These are phyloP conservation scores for Neurospora intermedia DNA, from an alignment of 495 filamentous ascomycete genomes.

Conservation along the genomic window DNA sequence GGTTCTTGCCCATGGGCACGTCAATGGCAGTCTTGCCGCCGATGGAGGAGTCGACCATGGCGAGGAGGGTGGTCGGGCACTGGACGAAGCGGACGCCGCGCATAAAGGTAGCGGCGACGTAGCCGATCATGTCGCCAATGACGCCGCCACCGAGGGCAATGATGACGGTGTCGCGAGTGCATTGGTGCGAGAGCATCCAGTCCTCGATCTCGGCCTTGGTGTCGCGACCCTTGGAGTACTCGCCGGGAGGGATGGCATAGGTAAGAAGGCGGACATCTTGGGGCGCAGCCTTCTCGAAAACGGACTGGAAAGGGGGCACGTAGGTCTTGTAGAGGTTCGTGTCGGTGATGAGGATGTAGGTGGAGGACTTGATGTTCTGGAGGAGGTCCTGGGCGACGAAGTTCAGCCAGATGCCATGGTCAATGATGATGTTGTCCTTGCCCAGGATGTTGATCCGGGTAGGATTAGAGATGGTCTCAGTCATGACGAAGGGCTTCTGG, in stretches of 20 bases:
- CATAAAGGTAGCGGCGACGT: constrained; percentile 97
- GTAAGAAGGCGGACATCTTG: constrained; percentile 62
- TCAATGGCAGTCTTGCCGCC: constrained; percentile 98
- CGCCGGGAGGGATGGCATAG: constrained; percentile 81
- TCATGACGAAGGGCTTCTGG: neutral
- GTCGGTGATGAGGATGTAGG: constrained; percentile 93
- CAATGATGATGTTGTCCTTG: constrained; percentile 74
- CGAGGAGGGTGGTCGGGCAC: constrained; percentile 85
- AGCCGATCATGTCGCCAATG: constrained; percentile 95
- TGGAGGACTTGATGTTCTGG: constrained; percentile 65
- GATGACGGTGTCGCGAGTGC: constrained; percentile 87
- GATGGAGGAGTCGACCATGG: constrained; percentile 98
- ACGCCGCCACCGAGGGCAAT: constrained; percentile 96
- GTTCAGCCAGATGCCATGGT: constrained; percentile 79
- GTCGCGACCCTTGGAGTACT: constrained; percentile 82
- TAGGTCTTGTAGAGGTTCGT: constrained; percentile 80
- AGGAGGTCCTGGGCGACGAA: constrained; percentile 78
- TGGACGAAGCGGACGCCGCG: constrained; percentile 92
- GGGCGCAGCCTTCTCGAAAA: constrained; percentile 51
- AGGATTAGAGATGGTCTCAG: constrained; percentile 21
- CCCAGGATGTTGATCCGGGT: constrained; percentile 43
- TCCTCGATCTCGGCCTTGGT: constrained; percentile 95
- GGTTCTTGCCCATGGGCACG: constrained; percentile 91
- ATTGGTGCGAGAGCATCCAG: constrained; percentile 88
- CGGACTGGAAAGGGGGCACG: constrained; percentile 59